Conservation (phyloP, 495 filamentous ascomycete genomes). For the Aspergillus bertholletiae region DNA sequence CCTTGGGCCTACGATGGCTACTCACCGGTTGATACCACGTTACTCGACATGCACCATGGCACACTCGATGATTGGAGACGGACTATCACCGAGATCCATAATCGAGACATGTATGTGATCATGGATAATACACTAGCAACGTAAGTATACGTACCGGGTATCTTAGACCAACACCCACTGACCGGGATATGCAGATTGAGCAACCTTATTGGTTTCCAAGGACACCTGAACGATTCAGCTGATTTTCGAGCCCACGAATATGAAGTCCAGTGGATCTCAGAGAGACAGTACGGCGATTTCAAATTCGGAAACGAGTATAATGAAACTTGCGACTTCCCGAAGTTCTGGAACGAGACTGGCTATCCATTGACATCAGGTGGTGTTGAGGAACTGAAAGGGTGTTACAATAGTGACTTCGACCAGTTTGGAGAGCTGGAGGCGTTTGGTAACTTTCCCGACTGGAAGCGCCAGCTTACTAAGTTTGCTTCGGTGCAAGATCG, state of each 20-base stretch:
- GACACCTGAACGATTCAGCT: slow-evolving; percentile 61
- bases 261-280: slow-evolving; percentile 54
- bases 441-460: slow-evolving; percentile 66
- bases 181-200: slow-evolving; percentile 45
- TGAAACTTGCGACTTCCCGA: slow-evolving; percentile 57
- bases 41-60: slow-evolving; percentile 68
- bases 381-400: slow-evolving; percentile 48
- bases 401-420: slow-evolving; percentile 69
- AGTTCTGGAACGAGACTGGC: slow-evolving; percentile 68
- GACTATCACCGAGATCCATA: slow-evolving; percentile 62
- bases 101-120: slow-evolving; percentile 65
- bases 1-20: slow-evolving; percentile 70
- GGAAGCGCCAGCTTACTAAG: slow-evolving; percentile 65
- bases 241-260: slow-evolving; percentile 57
- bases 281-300: slow-evolving; percentile 62
- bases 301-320: slow-evolving; percentile 54
- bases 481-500: slow-evolving; percentile 75
- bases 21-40: slow-evolving; percentile 63
- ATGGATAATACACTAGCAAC: slow-evolving; percentile 71
- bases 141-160: slow-evolving; percentile 33
- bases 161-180: not conserved
- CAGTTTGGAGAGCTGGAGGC: slow-evolving; percentile 67
- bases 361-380: slow-evolving; percentile 44
- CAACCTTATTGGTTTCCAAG: slow-evolving; percentile 65
- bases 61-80: slow-evolving; percentile 60